phyloP scores from a whole-genome alignment of 192 early-diverging fungal genomes.

The Rhizoclosmatium sp. region DNA sequence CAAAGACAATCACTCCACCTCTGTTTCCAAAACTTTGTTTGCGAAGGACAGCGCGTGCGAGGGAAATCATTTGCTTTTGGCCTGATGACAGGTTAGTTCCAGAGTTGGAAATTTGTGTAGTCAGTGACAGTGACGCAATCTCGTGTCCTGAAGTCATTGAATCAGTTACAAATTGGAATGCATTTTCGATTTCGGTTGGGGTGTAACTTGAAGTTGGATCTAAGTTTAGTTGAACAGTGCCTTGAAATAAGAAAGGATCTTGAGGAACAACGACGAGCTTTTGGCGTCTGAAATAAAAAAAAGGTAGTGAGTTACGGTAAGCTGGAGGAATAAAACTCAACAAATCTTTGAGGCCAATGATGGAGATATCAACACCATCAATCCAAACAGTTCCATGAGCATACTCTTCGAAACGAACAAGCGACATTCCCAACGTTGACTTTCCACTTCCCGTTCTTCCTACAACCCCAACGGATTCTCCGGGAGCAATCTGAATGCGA shows the following conservation, averaged over 20 bases:
- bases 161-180: conserved; percentile 38
- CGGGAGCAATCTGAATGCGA: conserved; percentile 23
- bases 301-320: conserved; percentile 53
- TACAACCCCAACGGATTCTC: conserved; percentile 43
- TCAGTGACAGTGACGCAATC: conserved; percentile 62
- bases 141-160: background rate
- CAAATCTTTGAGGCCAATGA: conserved; percentile 72
- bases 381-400: conserved; percentile 59
- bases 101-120: conserved; percentile 73
- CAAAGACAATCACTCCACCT: conserved; percentile 55
- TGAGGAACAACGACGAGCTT: conserved; percentile 58
- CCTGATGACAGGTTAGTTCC: conserved; percentile 86
- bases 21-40: conserved; percentile 3
- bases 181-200: conserved; percentile 46
- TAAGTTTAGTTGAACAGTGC: conserved; percentile 56
- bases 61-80: conserved; percentile 73
- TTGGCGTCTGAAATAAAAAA: conserved; percentile 50
- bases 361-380: conserved; percentile 70
- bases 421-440: conserved; percentile 72
- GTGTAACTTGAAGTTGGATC: conserved; percentile 55
- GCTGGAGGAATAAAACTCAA: conserved; percentile 67
- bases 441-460: conserved; percentile 54
- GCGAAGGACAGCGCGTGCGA: conserved; percentile 54
- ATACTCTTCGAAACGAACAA: conserved; percentile 66
- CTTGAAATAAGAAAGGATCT: conserved; percentile 62